Conservation (phyloP, 768 basidiomycete species). For the Lentinula guzmanii region DNA sequence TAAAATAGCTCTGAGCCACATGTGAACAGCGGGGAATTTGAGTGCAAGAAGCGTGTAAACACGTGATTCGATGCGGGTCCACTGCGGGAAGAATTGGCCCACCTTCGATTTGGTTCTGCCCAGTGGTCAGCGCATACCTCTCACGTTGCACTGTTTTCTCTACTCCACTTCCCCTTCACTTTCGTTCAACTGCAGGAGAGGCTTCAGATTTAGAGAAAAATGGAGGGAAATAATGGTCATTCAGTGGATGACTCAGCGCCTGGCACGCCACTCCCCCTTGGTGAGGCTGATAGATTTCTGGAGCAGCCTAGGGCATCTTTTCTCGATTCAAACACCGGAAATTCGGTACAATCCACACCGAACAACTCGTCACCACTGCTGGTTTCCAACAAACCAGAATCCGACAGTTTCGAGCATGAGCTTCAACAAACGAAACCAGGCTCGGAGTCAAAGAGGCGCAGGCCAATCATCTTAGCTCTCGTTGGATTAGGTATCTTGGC, state of each 20-base stretch:
- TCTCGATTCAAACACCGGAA: not conserved
- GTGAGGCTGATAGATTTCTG: constrained; percentile 1
- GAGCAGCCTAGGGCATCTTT: constrained; percentile 6
- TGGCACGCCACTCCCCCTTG: not conserved
- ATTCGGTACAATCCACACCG: constrained; percentile 7
- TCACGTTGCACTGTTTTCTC: not conserved
- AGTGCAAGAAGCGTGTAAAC: not conserved
- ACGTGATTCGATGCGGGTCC: too few species aligned
- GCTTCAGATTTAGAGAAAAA: not conserved
- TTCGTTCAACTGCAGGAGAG: not conserved
- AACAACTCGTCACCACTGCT: constrained; percentile 20
- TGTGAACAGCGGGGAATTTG: not conserved
- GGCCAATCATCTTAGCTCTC: constrained; percentile 15
- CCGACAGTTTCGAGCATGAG: constrained; percentile 1
- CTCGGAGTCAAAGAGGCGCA: constrained; percentile 8
- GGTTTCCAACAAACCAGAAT: constrained; percentile 12
- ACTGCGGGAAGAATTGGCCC: too few species aligned
- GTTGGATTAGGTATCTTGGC: constrained; percentile 31
- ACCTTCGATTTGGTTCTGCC: not conserved
- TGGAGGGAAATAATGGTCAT: not conserved
- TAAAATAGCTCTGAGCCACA: not conserved
- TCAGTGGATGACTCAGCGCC: not conserved
- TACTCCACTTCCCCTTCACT: not conserved
- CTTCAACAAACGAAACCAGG: not conserved
- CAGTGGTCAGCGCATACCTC: not conserved